These are phyloP conservation scores for Solanum acaule DNA, from an alignment of 257 asterid species.

Conservation along the genomic window DNA sequence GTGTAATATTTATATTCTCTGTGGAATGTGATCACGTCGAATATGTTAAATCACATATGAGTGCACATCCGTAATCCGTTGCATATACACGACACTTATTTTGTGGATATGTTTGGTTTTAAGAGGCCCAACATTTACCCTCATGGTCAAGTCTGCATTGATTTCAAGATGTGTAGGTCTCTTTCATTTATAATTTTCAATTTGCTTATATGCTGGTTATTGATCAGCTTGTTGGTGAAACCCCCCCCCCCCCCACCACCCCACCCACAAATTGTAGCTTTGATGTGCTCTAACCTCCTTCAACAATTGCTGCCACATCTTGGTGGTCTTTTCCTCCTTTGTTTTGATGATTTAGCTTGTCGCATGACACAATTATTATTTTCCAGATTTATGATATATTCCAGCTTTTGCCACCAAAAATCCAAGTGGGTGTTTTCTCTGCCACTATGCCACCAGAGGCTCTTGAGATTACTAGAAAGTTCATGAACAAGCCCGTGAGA, in stretches of 20 bases:
- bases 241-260: neutral
- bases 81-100: neutral
- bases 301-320: neutral
- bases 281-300: neutral
- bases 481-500: conserved; percentile 54
- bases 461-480: conserved; percentile 55
- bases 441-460: conserved; percentile 22
- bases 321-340: neutral
- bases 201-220: neutral
- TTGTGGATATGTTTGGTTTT: neutral
- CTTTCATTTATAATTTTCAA: neutral
- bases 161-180: neutral
- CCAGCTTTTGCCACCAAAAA: conserved; percentile 53
- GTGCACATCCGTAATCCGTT: neutral
- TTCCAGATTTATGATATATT: conserved; percentile 5
- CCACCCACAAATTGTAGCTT: neutral
- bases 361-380: neutral
- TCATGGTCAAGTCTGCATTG: neutral
- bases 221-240: neutral
- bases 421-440: conserved; percentile 52
- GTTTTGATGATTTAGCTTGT: neutral
- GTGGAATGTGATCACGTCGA: neutral
- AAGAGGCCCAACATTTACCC: neutral
- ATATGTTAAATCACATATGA: neutral
- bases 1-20: neutral